These are phyloP conservation scores for Globisporangium lucens DNA, from an alignment of 352 stramenopile species.

Conservation along the genomic window DNA sequence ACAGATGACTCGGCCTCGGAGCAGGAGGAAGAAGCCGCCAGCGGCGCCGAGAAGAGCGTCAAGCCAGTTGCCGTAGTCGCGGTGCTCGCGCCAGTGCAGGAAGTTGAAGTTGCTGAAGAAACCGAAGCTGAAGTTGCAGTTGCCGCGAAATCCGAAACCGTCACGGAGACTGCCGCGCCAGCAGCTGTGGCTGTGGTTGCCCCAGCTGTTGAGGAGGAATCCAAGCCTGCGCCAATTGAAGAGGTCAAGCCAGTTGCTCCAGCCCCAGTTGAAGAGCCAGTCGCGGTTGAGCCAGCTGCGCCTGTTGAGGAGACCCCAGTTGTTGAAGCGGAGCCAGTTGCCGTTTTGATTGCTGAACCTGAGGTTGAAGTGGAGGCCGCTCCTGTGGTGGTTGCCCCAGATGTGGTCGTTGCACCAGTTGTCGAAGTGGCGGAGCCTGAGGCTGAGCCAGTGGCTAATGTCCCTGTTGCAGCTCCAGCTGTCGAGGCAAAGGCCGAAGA, in stretches of 20 bases:
- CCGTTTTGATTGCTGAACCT: background rate
- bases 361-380: conserved; percentile 2
- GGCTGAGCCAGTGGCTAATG: background rate
- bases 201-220: conserved; percentile 6
- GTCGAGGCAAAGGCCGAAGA: background rate
- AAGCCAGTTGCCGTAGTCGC: background rate
- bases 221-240: background rate
- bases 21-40: conserved; percentile 12
- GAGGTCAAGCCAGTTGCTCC: background rate
- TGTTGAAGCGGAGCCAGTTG: conserved; percentile 2
- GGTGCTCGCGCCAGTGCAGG: background rate
- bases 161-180: background rate
- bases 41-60: conserved; percentile 10
- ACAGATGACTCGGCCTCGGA: conserved; percentile 16
- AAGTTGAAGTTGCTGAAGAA: background rate
- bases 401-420: conserved; percentile 4
- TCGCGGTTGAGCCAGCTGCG: background rate
- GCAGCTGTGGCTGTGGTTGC: conserved; percentile 1
- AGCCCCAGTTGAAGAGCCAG: background rate
- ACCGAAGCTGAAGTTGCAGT: background rate
- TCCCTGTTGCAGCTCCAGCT: background rate
- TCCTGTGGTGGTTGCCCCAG: background rate
- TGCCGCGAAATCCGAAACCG: background rate
- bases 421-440: background rate
- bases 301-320: conserved; percentile 2